Evolutionary conservation across 257 asterid species (phyloP), one percentile per base, ranked within the genome.

Genomic region (Solanum phureja): DNA sequence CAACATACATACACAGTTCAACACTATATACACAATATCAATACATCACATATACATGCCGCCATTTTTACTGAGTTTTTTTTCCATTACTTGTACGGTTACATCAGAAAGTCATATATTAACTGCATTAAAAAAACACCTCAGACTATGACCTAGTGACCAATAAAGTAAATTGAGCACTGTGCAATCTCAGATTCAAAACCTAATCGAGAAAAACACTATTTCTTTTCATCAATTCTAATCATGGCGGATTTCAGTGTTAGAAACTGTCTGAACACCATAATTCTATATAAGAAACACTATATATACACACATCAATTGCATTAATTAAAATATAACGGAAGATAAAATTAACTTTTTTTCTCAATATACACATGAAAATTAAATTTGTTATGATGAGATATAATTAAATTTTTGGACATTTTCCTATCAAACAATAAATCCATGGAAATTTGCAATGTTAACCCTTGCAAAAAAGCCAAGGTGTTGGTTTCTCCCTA

Each of bases 221-320:
- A 12, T 68, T 27, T 27, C 4, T 29, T 29, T 3, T 0, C 38
- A 69, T 69, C 38, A 6, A 14, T 29, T 29, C 6, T 27, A 68
- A 14, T 0, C 7, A n/a, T 64, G 31, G 2, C 33, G 8, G 2
- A 64, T 64, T 64, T 24, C 18, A n/a, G 0, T 2, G 1, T 2
- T 5, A 62, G 7, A 24, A n/a, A 10, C 13, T 64, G 0, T 11
- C 2, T 0, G 7, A 64, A 64, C 8, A 64, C 2, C 72, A 64
- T n/a, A 5, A 11, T 64, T 10, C 4, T n/a, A 23, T 23, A 64
- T 2, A 64, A 11, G 29, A 64, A n/a, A 10, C 7, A 60, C 6
- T 56, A 23, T n/a, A n/a, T 64, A 64, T 11, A 64, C 0, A n/a
- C 13, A 64, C 18, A 11, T n/a, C 8, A 10, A 24, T n/a, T 64